Evolutionary conservation across 805 yeast species (phyloP).

Genomic region (Nakazawaea wyomingensis): DNA sequence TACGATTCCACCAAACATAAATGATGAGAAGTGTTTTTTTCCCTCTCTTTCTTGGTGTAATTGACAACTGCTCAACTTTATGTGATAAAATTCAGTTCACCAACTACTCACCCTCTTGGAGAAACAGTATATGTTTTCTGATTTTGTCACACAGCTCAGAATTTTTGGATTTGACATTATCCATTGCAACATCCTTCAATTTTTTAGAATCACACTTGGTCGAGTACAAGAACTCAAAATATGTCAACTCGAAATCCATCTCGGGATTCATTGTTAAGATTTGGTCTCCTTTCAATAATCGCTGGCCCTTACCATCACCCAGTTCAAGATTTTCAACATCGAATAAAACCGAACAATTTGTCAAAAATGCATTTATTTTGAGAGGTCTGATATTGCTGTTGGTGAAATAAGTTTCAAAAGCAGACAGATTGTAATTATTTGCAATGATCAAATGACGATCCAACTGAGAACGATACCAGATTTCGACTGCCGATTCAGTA

Average conservation of each 20-base stretch:
- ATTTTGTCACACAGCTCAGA: too few species aligned
- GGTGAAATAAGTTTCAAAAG: neutral
- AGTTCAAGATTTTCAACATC: neutral
- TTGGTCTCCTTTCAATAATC: neutral
- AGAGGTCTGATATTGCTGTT: neutral
- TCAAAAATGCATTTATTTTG: neutral
- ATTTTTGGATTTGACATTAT: too few species aligned
- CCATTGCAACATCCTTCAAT: too few species aligned
- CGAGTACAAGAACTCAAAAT: neutral
- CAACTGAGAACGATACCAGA: neutral
- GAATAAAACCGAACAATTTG: neutral
- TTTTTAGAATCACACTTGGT: neutral
- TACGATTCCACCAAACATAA: too few species aligned
- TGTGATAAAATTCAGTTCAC: too few species aligned
- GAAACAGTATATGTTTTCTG: too few species aligned
- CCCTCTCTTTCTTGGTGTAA: too few species aligned
- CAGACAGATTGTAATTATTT: neutral
- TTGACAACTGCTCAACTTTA: too few species aligned
- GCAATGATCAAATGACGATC: neutral
- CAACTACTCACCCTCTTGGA: too few species aligned
- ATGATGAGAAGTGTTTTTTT: too few species aligned
- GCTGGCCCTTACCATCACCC: neutral
- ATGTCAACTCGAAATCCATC: neutral
- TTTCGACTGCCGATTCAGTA: neutral
- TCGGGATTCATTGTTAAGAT: neutral